Evolutionary conservation across 768 basidiomycete genomes (phyloP), one percentile per base, ranked within the genome.

Genomic region (Naganishia vaughanmartiniae): DNA sequence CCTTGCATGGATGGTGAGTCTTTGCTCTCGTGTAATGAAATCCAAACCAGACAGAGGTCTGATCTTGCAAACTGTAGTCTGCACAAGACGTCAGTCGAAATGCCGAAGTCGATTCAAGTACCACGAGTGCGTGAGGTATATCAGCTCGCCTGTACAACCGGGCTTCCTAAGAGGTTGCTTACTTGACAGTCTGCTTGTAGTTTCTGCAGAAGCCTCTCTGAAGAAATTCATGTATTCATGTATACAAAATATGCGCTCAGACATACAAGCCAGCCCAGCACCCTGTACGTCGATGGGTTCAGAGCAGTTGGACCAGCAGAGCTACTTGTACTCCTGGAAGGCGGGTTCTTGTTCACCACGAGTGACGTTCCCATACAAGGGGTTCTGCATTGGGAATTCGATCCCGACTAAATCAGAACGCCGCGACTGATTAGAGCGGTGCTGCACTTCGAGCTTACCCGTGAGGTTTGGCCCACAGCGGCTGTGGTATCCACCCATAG

Each of bases 401-500:
- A 63, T n/a, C 39, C 4, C 11, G 28, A 31, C 36, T 12, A 26
- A 2, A 39, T 34, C 58, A 63, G 58, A 63, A 46, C 19, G 21
- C 36, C 58, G 26, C 42, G 36, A 53, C 30, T n/a, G 65, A 34
- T 45, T 15, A 19, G 24, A 10, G n/a, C n/a, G 7, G 33, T 7
- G 21, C 2, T 17, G n/a, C n/a, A n/a, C 11, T 39, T 36, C 30
- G 12, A 11, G 51, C 75, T 70, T 63, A 73, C 74, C 78, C 78
- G 60, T 78, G 74, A 15, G 77, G 78, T 69, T 79, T 79, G 17
- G 76, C 74, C 15, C 72, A 73, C 28, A 80, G 72, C 21, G 79
- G 79, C 19, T 67, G 73, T 0, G 79, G 79, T 28, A 80, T 76
- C 76, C 76, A 80, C 14, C 79, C 80, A 72, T 79, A 77, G 0